These are phyloP conservation scores for Ilex paraguariensis DNA, from an alignment of 305 asterid genomes.

Conservation along the genomic window DNA sequence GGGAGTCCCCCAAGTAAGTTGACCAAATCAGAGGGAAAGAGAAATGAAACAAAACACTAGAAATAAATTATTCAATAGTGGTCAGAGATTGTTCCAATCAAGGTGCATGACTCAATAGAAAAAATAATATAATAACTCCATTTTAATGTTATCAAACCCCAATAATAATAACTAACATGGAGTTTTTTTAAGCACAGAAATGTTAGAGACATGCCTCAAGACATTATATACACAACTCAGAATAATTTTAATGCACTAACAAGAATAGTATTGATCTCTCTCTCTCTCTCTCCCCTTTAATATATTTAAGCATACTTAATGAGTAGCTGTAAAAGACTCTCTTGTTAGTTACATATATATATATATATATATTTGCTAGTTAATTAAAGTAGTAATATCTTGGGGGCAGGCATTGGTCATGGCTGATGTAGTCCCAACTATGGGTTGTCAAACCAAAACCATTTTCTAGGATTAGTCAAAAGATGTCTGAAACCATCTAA, in stretches of 20 bases:
- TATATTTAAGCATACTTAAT: neutral
- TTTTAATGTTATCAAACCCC: neutral
- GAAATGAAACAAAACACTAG: conserved; percentile 8
- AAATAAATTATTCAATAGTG: conserved; percentile 19
- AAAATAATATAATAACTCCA: too few relatives aligned
- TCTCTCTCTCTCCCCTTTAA: too few relatives aligned
- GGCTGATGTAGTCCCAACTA: conserved; percentile 10
- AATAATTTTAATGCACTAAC: conserved; percentile 16
- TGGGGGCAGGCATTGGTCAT: conserved; percentile 1
- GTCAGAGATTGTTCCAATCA: too few relatives aligned
- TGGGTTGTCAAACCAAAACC: neutral
- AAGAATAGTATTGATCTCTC: too few relatives aligned
- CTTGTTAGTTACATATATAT: neutral
- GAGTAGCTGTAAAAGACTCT: conserved; percentile 7
- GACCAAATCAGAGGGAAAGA: conserved; percentile 26
- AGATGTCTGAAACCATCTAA: neutral
- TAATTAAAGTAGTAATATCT: too few relatives aligned
- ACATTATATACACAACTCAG: conserved; percentile 20
- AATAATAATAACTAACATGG: neutral
- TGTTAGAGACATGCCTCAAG: conserved; percentile 29
- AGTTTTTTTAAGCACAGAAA: neutral
- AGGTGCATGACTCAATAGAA: too few relatives aligned
- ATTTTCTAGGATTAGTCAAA: neutral
- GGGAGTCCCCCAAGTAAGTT: conserved; percentile 6
- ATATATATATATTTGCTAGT: too few relatives aligned